Conservation (phyloP, 495 filamentous ascomycete genomes). For the Elaphomyces granulatus region DNA sequence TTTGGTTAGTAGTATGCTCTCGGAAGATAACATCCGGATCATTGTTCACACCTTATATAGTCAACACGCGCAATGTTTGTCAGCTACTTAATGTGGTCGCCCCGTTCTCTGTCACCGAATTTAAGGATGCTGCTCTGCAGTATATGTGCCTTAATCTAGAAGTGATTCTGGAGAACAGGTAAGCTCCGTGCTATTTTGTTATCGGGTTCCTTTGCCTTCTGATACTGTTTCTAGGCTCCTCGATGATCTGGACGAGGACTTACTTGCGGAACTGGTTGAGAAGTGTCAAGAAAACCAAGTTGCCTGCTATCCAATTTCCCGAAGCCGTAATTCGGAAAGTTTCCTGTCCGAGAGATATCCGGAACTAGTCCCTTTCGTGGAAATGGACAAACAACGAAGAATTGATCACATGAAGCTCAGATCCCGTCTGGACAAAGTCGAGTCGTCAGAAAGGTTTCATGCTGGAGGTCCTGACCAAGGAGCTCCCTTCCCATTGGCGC, state of each 20-base stretch:
- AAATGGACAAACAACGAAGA: slow-evolving; percentile 37
- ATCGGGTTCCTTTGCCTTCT: slow-evolving; percentile 4
- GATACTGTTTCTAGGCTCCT: slow-evolving; percentile 39
- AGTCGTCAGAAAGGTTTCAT: slow-evolving; percentile 28
- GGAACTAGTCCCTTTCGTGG: slow-evolving; percentile 37
- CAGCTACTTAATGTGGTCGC: slow-evolving; percentile 70
- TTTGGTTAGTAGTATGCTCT: slow-evolving; percentile 45
- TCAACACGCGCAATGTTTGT: slow-evolving; percentile 75
- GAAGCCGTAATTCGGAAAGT: slow-evolving; percentile 55
- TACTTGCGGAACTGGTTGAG: slow-evolving; percentile 62
- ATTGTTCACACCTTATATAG: slow-evolving; percentile 20
- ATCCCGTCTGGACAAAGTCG: slow-evolving; percentile 43
- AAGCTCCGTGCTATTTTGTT: slow-evolving; percentile 11
- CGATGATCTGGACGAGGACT: slow-evolving; percentile 71
- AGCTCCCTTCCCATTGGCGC: slow-evolving; percentile 36
- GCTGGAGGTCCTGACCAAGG: slow-evolving; percentile 43
- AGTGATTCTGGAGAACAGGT: slow-evolving; percentile 76
- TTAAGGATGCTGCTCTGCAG: slow-evolving; percentile 78
- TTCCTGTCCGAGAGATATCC: slow-evolving; percentile 61
- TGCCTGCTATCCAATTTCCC: slow-evolving; percentile 56
- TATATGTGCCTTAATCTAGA: slow-evolving; percentile 88
- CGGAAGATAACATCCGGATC: background rate
- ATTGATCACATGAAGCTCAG: slow-evolving; percentile 47
- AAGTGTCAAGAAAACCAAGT: slow-evolving; percentile 73
- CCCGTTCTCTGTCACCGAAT: slow-evolving; percentile 65